Conservation (phyloP, 2,329 filamentous ascomycete genomes). For the Fusarium incarnatum region DNA sequence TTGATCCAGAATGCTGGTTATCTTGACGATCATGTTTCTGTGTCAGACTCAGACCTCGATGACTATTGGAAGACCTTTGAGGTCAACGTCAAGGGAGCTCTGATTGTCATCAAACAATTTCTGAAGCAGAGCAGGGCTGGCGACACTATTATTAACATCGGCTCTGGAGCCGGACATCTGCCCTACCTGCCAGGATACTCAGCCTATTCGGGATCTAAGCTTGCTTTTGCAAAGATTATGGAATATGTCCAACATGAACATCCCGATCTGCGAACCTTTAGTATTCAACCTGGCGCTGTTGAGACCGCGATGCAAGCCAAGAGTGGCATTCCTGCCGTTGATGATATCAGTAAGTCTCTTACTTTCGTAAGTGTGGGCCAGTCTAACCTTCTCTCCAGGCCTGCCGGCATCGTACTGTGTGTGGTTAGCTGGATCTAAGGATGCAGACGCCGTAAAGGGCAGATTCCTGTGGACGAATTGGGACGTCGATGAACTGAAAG, state of each 20-base stretch:
- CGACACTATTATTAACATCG: constrained; percentile 3
- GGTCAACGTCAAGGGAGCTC: constrained; percentile 7
- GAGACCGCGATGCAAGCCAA: constrained; percentile 9
- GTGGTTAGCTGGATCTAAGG: background rate
- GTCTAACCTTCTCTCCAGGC: background rate
- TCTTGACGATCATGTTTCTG: background rate
- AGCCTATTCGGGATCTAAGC: constrained; percentile 5
- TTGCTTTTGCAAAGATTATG: constrained; percentile 4
- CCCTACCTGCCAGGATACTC: constrained; percentile 1
- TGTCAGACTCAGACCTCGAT: background rate
- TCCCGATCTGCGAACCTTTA: background rate
- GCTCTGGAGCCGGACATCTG: constrained; percentile 4
- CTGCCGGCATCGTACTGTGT: constrained; percentile 11
- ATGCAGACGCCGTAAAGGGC: constrained; percentile 2
- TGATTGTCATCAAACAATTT: background rate
- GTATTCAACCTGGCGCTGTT: constrained; percentile 7
- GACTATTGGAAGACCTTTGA: constrained; percentile 8
- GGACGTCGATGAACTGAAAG: background rate
- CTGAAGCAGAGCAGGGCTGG: background rate
- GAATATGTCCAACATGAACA: constrained; percentile 1
- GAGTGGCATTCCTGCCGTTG: background rate
- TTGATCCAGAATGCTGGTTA: constrained; percentile 11
- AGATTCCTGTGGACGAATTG: constrained; percentile 12
- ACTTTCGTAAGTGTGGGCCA: fast-evolving
- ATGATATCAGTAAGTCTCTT: background rate